Percentiles rank a stretch among this genome's conserved stretches.
phyloP scores from a whole-genome alignment of 2,329 filamentous ascomycete species.

The Ophiostoma perfectum region DNA sequence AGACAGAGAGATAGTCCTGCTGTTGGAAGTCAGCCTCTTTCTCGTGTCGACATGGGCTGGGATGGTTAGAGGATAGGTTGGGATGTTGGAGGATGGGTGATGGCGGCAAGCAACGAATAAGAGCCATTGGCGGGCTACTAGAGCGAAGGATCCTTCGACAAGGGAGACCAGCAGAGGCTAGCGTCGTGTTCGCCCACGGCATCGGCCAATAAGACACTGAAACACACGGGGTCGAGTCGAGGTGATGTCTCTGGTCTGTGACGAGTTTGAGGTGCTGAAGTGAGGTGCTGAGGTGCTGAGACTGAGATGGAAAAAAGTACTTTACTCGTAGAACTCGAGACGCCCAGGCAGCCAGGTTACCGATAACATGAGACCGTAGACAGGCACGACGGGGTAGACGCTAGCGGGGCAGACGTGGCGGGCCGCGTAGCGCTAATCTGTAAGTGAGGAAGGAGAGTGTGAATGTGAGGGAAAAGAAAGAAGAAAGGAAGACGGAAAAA shows the following conservation, averaged over 20 bases:
- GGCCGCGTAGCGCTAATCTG: slow-evolving; percentile 6
- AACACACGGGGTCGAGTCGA: not conserved
- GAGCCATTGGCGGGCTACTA: slow-evolving; percentile 19
- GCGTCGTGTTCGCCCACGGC: slow-evolving; percentile 11
- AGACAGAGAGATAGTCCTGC: not conserved
- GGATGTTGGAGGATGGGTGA: not conserved
- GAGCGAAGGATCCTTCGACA: not conserved
- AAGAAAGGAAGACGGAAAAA: not conserved
- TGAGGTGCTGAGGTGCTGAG: too few relatives aligned
- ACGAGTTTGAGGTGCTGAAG: not conserved
- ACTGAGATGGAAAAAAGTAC: not conserved
- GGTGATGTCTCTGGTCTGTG: not conserved
- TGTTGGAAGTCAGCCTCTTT: not conserved
- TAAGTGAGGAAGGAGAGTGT: not conserved
- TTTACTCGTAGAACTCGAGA: not conserved
- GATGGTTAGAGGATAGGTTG: not conserved
- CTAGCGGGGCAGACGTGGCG: not conserved
- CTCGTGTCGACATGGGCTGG: not conserved
- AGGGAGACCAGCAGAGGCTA: slow-evolving; percentile 18
- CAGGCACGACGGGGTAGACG: too few relatives aligned
- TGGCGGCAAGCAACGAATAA: slow-evolving; percentile 24
- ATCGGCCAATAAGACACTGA: slow-evolving; percentile 18
- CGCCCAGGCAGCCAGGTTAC: not conserved
- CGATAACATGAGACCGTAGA: not conserved
- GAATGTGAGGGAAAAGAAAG: not conserved